A percentile compares a stretch with the other conserved stretches of the same genome.
phyloP scores from a whole-genome alignment of 225 moss, liverwort and hornwort species.

The Physcomitrium patens region DNA sequence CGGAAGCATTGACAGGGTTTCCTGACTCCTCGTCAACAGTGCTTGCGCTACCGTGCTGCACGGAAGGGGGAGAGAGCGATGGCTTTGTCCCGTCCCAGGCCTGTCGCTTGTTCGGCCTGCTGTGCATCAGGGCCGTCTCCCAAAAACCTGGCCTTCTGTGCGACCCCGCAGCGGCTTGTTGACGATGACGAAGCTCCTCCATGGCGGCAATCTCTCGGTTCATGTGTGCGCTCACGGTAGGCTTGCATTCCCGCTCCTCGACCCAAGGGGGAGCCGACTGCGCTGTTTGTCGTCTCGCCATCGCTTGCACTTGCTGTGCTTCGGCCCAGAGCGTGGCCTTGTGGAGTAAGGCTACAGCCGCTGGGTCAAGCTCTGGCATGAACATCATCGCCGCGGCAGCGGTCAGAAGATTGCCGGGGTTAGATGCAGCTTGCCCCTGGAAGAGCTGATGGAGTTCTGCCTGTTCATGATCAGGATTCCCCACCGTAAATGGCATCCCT shows the following conservation, averaged over 20 bases:
- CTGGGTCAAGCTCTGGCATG: constrained; percentile 30
- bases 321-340: constrained; percentile 41
- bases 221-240: background rate
- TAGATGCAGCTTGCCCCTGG: constrained; percentile 23
- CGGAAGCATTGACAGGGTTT: constrained; percentile 6
- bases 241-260: constrained; percentile 33
- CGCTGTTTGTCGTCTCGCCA: constrained; percentile 25
- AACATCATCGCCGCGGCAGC: constrained; percentile 34
- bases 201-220: background rate
- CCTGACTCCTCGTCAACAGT: constrained; percentile 29
- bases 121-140: constrained; percentile 43
- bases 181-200: constrained; percentile 24
- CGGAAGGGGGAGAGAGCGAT: background rate
- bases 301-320: constrained; percentile 31
- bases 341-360: constrained; percentile 28
- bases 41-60: constrained; percentile 29
- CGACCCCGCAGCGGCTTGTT: constrained; percentile 13
- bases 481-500: background rate
- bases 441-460: constrained; percentile 23
- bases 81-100: constrained; percentile 1
- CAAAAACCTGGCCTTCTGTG: constrained; percentile 32
- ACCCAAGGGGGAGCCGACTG: constrained; percentile 7
- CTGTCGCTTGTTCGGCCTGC: constrained; percentile 33
- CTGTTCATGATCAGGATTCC: constrained; percentile 30
- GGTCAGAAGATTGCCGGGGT: background rate